Percentiles rank a stretch among this genome's conserved stretches.
phyloP scores from a whole-genome alignment of 164 flowering plant genomes.

The Aristolochia contorta region DNA sequence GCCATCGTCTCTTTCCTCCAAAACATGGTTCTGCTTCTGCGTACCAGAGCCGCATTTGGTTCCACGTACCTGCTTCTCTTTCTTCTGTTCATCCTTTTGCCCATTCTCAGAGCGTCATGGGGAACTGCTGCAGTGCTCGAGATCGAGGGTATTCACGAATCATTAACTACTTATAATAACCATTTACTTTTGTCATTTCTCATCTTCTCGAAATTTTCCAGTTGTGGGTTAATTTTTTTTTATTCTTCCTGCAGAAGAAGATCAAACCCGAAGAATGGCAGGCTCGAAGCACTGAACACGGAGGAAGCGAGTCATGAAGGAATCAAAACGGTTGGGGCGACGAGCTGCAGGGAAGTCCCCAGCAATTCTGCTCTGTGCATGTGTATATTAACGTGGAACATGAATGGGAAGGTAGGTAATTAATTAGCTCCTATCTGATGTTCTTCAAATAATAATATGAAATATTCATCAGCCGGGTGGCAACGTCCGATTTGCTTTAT shows the following conservation, averaged over 20 bases:
- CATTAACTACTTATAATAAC: no score
- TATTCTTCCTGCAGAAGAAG: constrained; percentile 17
- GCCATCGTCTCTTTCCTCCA: neutral
- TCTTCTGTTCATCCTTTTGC: neutral
- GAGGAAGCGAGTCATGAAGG: constrained; percentile 30
- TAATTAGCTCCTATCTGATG: no score
- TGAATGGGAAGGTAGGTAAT: constrained; percentile 80
- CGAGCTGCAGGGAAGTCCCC: constrained; percentile 27
- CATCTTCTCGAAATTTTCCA: neutral
- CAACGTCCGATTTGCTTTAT: neutral
- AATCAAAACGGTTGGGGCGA: constrained; percentile 32
- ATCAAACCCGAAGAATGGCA: constrained; percentile 12
- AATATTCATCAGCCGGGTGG: no score
- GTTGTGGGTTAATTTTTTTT: neutral
- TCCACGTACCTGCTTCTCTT: no score
- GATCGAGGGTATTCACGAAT: neutral
- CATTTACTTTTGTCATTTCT: neutral
- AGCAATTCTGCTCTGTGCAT: constrained; percentile 35
- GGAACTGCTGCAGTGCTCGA: constrained; percentile 13
- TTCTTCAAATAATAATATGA: no score
- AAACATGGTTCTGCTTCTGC: neutral
- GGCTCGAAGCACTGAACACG: constrained; percentile 7
- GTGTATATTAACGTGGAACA: constrained; percentile 75
- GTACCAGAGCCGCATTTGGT: neutral
- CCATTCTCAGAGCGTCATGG: constrained; percentile 14